Evolutionary conservation across 306 rosid species (phyloP), one percentile per base, ranked within the genome.

Genomic region (Oxytropis ochrocephala): DNA sequence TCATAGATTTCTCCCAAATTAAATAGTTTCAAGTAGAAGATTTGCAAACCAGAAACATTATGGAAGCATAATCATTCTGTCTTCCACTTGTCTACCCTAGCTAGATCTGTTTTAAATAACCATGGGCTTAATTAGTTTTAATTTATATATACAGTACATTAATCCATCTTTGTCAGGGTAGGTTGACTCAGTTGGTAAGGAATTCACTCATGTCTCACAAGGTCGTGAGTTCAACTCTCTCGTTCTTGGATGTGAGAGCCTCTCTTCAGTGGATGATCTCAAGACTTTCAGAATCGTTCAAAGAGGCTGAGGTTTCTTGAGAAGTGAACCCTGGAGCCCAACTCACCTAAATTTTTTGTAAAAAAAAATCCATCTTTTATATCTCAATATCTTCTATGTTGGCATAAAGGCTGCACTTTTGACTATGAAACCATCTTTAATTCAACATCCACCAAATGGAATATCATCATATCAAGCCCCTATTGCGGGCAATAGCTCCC

Each of bases 1-100:
- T 33, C 18, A 24, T 24, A 24, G 29, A 24, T 64, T n/a, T 65
- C 33, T 50, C 35, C 57, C 33, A 16, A 47, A 13, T 27, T 19
- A 51, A 69, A 56, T 48, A 57, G 46, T 47, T 71, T 43, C 36
- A 17, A 70, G 63, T 56, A 30, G 48, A 67, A 78, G 76, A 78
- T 79, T 70, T 70, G 52, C 55, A 76, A 72, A 83, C 55, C 77
- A 33, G 78, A 42, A 54, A 67, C 19, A 27, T 52, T 69, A 29
- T 63, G 79, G 59, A 72, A 72, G 72, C 76, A 69, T 69, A 78
- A 83, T 83, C 74, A 80, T 80, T 19, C 14, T 78, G 89, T 67
- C 64, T 21, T 13, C 79, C 81, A 77, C 82, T 77, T 73, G 79
- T 73, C 79, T 61, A 39, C 73, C 36, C 36, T 33, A 21, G 42